Percentiles rank a stretch among this genome's conserved stretches.
phyloP scores from a whole-genome alignment of 2,329 filamentous ascomycete genomes.

The Ophiostoma ulmi region DNA sequence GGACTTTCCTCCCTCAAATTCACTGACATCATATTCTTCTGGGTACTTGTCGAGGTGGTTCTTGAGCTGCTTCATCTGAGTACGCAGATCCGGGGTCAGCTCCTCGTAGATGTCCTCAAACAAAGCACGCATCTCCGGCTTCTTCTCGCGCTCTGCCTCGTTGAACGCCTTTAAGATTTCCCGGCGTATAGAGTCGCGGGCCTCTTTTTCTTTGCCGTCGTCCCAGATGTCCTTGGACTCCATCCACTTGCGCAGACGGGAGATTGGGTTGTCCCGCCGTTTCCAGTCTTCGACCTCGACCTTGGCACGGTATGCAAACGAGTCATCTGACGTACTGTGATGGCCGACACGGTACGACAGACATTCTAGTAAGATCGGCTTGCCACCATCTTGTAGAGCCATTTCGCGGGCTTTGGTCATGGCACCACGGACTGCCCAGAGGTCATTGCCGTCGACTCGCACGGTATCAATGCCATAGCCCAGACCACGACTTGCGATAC shows the following conservation, averaged over 20 bases:
- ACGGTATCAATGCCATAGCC: constrained; percentile 83
- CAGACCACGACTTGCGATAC: constrained; percentile 69
- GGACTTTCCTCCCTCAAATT: constrained; percentile 33
- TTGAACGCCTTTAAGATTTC: constrained; percentile 80
- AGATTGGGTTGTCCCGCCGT: constrained; percentile 38
- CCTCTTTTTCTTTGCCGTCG: constrained; percentile 67
- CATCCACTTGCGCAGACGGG: constrained; percentile 59
- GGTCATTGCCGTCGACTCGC: constrained; percentile 75
- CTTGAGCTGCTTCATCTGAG: constrained; percentile 69
- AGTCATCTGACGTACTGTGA: constrained; percentile 95
- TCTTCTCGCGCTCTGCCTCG: constrained; percentile 75
- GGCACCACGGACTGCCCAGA: constrained; percentile 69
- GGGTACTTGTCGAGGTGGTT: constrained; percentile 80
- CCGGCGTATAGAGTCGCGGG: constrained; percentile 34
- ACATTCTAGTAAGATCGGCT: constrained; percentile 82
- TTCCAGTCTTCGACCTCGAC: constrained; percentile 93
- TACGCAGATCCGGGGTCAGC: constrained; percentile 56
- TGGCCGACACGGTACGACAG: constrained; percentile 97
- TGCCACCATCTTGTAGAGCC: constrained; percentile 74
- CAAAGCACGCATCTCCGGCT: constrained; percentile 63
- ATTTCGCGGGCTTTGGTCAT: constrained; percentile 67
- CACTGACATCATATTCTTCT: constrained; percentile 71
- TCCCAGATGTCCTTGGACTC: constrained; percentile 80
- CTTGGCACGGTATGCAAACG: constrained; percentile 87
- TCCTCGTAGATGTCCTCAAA: constrained; percentile 90